phyloP scores from a whole-genome alignment of 768 basidiomycete species.

The Tricholoma hemisulphureum region DNA sequence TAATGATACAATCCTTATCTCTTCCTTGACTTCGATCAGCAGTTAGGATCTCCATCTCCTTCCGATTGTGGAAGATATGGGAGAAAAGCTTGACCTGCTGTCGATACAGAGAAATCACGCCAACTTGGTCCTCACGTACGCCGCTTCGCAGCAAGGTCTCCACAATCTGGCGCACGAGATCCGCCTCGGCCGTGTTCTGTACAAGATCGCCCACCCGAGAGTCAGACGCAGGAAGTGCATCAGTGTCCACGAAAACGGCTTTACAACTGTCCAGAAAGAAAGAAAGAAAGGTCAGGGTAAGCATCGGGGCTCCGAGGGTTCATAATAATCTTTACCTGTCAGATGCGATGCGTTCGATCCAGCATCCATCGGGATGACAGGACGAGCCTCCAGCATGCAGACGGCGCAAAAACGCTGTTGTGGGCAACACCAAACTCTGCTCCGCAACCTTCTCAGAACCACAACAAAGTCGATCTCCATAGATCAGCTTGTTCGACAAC shows the following conservation, averaged over 20 bases:
- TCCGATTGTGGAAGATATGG: slow-evolving; percentile 53
- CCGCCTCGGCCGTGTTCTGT: slow-evolving; percentile 84
- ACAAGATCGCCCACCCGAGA: slow-evolving; percentile 84
- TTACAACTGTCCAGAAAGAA: slow-evolving; percentile 55
- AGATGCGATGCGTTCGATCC: slow-evolving; percentile 65
- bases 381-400: slow-evolving; percentile 39
- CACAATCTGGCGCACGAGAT: slow-evolving; percentile 62
- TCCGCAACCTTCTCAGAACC: slow-evolving; percentile 73
- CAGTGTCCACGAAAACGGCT: slow-evolving; percentile 94
- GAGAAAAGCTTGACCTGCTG: slow-evolving; percentile 92
- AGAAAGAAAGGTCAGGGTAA: slow-evolving; percentile 3
- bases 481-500: slow-evolving; percentile 85
- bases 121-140: slow-evolving; percentile 68
- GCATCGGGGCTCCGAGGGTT: background rate
- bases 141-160: slow-evolving; percentile 67
- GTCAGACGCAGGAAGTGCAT: slow-evolving; percentile 73
- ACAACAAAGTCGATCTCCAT: slow-evolving; percentile 72
- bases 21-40: slow-evolving; percentile 93
- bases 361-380: slow-evolving; percentile 50
- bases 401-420: slow-evolving; percentile 38
- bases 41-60: slow-evolving; percentile 79
- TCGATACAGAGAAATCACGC: slow-evolving; percentile 87
- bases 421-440: slow-evolving; percentile 53
- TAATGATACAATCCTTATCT: slow-evolving; percentile 93
- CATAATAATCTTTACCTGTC: slow-evolving; percentile 55